Conservation (phyloP, 2,329 filamentous ascomycete species). For the Dichotomopilus funicola region DNA sequence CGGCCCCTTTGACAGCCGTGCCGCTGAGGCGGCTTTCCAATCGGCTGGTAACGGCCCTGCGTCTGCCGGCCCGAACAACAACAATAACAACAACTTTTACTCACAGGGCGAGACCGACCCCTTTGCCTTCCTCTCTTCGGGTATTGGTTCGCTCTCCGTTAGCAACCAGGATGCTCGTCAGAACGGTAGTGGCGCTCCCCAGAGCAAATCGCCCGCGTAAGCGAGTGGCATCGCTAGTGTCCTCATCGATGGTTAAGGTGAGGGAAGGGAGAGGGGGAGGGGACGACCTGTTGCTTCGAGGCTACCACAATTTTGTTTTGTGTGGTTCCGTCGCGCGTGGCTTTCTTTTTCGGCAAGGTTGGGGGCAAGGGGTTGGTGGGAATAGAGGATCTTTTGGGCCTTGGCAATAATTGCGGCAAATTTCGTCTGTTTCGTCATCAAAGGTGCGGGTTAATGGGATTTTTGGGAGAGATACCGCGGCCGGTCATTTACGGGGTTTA, state of each 20-base stretch:
- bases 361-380: constrained; percentile 30
- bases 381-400: constrained; percentile 38
- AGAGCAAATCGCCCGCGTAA: constrained; percentile 56
- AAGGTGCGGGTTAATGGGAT: constrained; percentile 30
- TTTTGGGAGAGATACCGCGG: constrained; percentile 35
- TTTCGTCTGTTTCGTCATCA: constrained; percentile 35
- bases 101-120: constrained; percentile 62
- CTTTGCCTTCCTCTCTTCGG: constrained; percentile 71
- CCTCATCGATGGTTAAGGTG: constrained; percentile 6
- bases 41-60: constrained; percentile 76
- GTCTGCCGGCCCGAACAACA: constrained; percentile 68
- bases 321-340: constrained; percentile 19
- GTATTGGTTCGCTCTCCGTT: constrained; percentile 67
- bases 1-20: constrained; percentile 85
- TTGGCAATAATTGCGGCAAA: constrained; percentile 40
- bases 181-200: constrained; percentile 52
- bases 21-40: constrained; percentile 90
- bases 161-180: constrained; percentile 58
- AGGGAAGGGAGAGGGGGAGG: background rate
- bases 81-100: constrained; percentile 69
- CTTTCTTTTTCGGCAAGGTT: constrained; percentile 31
- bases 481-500: constrained; percentile 17
- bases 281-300: background rate
- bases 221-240: constrained; percentile 10
- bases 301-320: constrained; percentile 4